These are phyloP conservation scores for Solanum hybrid DNA, from an alignment of 305 asterid genomes.

Conservation along the genomic window DNA sequence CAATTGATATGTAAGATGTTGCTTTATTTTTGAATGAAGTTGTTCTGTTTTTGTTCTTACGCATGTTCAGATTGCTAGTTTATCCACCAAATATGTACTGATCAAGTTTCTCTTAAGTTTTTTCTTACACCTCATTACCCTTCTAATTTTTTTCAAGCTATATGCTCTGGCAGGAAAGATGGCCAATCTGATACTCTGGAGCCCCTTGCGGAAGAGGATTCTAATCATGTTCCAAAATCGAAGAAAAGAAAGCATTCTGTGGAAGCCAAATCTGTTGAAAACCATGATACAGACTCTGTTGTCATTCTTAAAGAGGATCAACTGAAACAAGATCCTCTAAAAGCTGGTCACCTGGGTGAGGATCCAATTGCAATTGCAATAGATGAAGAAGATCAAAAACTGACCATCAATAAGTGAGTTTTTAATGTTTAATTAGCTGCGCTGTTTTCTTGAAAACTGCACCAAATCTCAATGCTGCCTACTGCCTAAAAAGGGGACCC, in stretches of 20 bases:
- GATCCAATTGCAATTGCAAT: conserved; percentile 25
- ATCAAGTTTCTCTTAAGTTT: not conserved
- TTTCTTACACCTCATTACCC: not conserved
- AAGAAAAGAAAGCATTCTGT: conserved; percentile 40
- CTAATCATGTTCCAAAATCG: conserved; percentile 20
- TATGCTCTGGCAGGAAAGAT: not conserved
- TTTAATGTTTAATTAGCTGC: not conserved
- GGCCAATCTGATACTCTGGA: not conserved
- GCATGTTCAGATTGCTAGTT: not conserved
- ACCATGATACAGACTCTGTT: conserved; percentile 5
- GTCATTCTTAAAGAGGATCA: conserved; percentile 18
- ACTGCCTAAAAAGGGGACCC: not conserved
- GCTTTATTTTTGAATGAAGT: not conserved
- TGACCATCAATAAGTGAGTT: conserved; percentile 37
- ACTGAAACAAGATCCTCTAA: conserved; percentile 19
- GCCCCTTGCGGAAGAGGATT: conserved; percentile 16
- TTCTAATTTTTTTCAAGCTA: not conserved
- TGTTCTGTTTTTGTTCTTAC: conserved; percentile 8
- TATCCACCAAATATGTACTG: not conserved
- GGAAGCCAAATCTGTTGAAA: conserved; percentile 20
- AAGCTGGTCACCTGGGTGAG: conserved; percentile 10
- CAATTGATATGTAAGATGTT: conserved; percentile 27
- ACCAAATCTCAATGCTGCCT: not conserved
- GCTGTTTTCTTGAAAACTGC: not conserved
- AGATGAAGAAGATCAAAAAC: conserved; percentile 12